Evolutionary conservation across 225 moss, liverwort and hornwort species (phyloP), one percentile per base, ranked within the genome.

Genomic region (Sphagnum contortum): DNA sequence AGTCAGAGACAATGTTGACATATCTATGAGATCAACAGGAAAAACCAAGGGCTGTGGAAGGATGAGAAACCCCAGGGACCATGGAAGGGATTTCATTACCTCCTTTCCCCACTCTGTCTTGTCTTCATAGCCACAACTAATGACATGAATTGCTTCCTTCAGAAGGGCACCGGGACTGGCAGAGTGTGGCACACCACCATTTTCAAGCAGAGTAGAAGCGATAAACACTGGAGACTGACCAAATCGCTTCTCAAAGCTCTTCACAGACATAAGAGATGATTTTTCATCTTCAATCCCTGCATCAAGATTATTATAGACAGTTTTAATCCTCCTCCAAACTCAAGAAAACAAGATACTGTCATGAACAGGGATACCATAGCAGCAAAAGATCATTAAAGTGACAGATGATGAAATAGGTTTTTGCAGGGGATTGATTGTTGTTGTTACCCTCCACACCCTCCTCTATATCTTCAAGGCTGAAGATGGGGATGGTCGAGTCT

Each of bases 101-200:
- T 94, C 94, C 68, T 94, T 94, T 12, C 94, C 94, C 94, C 94
- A 94, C 46, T 94, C 94, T 2, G 94, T 88, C 69, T 94, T 94
- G 74, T 88, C 91, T 72, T 94, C 94, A 56, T 94, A 94, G 3
- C 94, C 94, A 64, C 94, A 94, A 47, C 94, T 94, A 70, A 94
- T 94, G 59, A 94, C 94, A 61, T 94, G 94, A 67, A 94, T 94
- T 5, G 94, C 94, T 74, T 94, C 94, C 63, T 94, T 94, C 59
- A 94, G 65, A 12, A 94, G 79, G 45, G 94, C 91, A 0, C 94
- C 94, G 0, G 94, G 85, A 57, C 84, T 94, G 3, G 94, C 91
- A 12, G 89, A 89, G 74, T 89, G 94, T 49, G 85, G 91, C 8
- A 91, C 80, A 5, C 94, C 94, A 4, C 86, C 94, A 66, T 76